phyloP scores from a whole-genome alignment of 352 stramenopile species.

The Phytophthora nicotianae region DNA sequence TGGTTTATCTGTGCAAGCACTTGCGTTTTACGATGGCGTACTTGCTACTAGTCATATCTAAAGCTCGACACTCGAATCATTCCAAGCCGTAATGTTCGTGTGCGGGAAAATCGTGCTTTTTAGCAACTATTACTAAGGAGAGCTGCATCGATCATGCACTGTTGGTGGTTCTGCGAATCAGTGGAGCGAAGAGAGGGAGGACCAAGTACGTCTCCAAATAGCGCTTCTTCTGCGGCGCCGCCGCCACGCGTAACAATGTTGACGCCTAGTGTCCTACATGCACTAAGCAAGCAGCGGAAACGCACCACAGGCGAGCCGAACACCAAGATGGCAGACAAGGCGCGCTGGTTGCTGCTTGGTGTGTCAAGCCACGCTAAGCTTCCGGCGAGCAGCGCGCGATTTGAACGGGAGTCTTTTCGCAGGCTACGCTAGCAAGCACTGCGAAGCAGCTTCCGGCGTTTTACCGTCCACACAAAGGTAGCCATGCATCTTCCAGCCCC shows the following conservation, averaged over 20 bases:
- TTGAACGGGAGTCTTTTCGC: slow-evolving; percentile 10
- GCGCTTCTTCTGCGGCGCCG: slow-evolving; percentile 26
- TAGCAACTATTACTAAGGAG: neutral
- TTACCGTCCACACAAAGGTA: slow-evolving; percentile 9
- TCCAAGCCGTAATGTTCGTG: slow-evolving; percentile 5
- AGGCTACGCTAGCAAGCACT: neutral
- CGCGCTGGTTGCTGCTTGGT: neutral
- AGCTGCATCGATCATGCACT: neutral
- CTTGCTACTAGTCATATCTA: neutral
- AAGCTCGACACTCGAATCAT: slow-evolving; percentile 10
- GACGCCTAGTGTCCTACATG: neutral
- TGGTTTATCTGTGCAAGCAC: neutral
- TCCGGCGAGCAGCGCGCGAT: slow-evolving; percentile 5
- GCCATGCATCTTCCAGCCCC: slow-evolving; percentile 22
- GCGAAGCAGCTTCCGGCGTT: slow-evolving; percentile 1
- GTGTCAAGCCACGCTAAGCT: slow-evolving; percentile 5
- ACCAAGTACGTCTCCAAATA: slow-evolving; percentile 12
- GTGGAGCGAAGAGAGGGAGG: slow-evolving; percentile 12
- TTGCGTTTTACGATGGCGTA: neutral
- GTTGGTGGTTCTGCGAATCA: slow-evolving; percentile 11
- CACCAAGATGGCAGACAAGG: slow-evolving; percentile 36
- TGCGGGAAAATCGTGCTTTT: slow-evolving; percentile 4
- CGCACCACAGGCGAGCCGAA: slow-evolving; percentile 1
- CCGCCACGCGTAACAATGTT: neutral
- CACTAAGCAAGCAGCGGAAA: slow-evolving; percentile 1